Evolutionary conservation across 2,329 filamentous ascomycete species (phyloP), one percentile per base, ranked within the genome.

Genomic region (Metarhizium rileyi): DNA sequence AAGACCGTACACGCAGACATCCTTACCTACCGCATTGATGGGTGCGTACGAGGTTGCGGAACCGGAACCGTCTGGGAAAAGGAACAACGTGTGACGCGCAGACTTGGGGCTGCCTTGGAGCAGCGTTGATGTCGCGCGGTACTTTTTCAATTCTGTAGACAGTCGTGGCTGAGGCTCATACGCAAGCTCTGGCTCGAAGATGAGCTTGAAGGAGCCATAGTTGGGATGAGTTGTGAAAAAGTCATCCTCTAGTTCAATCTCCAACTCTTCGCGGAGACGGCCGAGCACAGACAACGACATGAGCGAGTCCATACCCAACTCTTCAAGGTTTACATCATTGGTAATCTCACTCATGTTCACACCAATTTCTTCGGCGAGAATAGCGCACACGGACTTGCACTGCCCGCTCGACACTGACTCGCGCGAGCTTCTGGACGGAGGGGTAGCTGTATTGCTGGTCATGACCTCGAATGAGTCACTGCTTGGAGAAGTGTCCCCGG

Each of bases 11-110:
- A 81, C 70, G 8, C 70, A 71, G 41, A 77, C 62, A 28, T 74
- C 62, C 9, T 67, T 50, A 5, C 68, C 66, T n/a, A 80, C 61
- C 18, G 50, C 38, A 30, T 56, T 46, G 16, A 59, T 55, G 40
- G 55, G 50, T 30, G 72, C 60, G 67, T 86, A 86, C 1, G 80
- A 84, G n/a, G 82, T 85, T 10, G 83, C 81, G 48, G 78, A 74
- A 62, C 68, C 83, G 47, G 73, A 76, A 41, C 76, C 76, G 50
- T 79, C 76, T 14, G 76, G 76, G 18, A 78, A 42, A 2, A 52
- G 50, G 30, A 52, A 52, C n/a, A 50, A 48, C 4, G 30, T 46
- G 36, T 50, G 41, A n/a, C 12, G 16, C 4, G 50, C 50, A 9
- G 41, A 40, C 43, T 52, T 52, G 10, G 47, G 50, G 16, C 18